phyloP scores from a whole-genome alignment of 768 basidiomycete species.

The Tephrocybe rancida region DNA sequence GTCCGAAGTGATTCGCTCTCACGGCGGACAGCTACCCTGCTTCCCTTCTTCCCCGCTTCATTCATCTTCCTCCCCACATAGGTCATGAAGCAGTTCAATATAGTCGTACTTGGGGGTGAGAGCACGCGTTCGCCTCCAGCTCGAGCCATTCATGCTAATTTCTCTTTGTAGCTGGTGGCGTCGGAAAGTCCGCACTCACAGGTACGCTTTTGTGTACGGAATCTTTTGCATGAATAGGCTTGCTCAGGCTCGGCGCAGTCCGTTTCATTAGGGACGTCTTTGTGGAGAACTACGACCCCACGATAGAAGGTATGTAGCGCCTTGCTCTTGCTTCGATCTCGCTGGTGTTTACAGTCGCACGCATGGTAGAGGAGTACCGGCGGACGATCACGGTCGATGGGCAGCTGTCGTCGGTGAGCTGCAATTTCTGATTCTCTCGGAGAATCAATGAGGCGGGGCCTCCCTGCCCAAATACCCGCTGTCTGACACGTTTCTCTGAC shows the following conservation, averaged over 20 bases:
- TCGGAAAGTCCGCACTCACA: slow-evolving; percentile 87
- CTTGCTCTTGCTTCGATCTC: not conserved
- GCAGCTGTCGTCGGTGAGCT: slow-evolving; percentile 58
- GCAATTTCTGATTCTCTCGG: not conserved
- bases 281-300: slow-evolving; percentile 79
- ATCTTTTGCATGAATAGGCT: no score
- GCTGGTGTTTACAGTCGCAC: slow-evolving; percentile 4
- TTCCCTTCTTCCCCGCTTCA: slow-evolving; percentile 7
- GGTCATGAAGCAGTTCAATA: slow-evolving; percentile 74
- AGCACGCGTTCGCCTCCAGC: not conserved
- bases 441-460: not conserved
- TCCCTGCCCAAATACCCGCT: not conserved
- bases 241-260: slow-evolving; percentile 35
- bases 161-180: slow-evolving; percentile 68
- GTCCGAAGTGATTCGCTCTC: slow-evolving; percentile 19
- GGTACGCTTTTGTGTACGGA: slow-evolving; percentile 31
- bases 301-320: slow-evolving; percentile 68
- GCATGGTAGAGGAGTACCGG: slow-evolving; percentile 67
- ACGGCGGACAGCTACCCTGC: slow-evolving; percentile 15
- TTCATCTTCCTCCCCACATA: not conserved
- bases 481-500: slow-evolving; percentile 11
- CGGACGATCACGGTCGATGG: slow-evolving; percentile 68
- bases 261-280: slow-evolving; percentile 76
- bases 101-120: slow-evolving; percentile 79
- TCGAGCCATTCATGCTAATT: not conserved